Evolutionary conservation across 148 eudicot genomes (phyloP).

Genomic region (Rhododendron griersonianum): DNA sequence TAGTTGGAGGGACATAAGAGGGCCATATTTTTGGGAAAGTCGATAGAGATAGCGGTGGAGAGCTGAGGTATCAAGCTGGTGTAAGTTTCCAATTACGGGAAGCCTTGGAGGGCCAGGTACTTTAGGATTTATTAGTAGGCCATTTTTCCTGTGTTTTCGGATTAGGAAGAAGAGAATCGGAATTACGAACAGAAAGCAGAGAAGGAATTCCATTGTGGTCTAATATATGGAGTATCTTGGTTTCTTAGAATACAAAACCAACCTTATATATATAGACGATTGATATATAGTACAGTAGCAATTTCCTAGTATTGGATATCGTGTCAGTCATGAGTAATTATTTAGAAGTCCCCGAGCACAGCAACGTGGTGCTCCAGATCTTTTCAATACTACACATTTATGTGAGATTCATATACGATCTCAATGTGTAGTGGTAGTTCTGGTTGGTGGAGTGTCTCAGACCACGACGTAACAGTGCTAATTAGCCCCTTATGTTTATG

Average conservation of each 20-base stretch:
- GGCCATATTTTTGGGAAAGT: constrained; percentile 1
- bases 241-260: neutral
- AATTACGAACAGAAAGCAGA: neutral
- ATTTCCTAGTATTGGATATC: too few relatives aligned
- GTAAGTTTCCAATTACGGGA: neutral
- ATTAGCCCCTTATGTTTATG: too few relatives aligned
- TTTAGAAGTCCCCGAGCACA: too few relatives aligned
- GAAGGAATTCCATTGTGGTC: neutral
- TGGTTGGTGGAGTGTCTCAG: too few relatives aligned
- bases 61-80: constrained; percentile 1
- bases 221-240: neutral
- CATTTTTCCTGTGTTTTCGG: neutral
- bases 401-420: too few relatives aligned
- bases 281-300: too few relatives aligned
- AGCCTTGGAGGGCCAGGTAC: constrained; percentile 7
- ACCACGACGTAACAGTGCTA: too few relatives aligned
- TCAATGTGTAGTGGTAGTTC: too few relatives aligned
- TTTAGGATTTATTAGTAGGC: neutral
- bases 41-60: neutral
- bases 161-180: neutral
- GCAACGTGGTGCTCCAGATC: too few relatives aligned
- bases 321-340: too few relatives aligned
- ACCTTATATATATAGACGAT: too few relatives aligned
- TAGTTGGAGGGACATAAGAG: neutral
- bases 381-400: too few relatives aligned